These are phyloP conservation scores for Talaromyces sp. DNA, from an alignment of 2,329 filamentous ascomycete species.

Conservation along the genomic window DNA sequence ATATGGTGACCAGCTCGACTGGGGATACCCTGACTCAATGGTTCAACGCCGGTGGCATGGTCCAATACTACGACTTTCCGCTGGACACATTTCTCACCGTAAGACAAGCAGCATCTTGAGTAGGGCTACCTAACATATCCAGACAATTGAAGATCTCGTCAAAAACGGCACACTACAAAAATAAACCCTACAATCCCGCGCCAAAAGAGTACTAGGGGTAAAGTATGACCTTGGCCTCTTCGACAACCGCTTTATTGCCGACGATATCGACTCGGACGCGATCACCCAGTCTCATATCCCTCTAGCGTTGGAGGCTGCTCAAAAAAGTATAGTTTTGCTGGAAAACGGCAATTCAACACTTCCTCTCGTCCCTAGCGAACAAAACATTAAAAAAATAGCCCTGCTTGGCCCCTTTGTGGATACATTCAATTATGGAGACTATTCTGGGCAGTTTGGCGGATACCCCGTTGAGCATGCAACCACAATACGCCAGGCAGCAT, in stretches of 20 bases:
- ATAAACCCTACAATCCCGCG: conserved; percentile 33
- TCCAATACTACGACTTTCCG: conserved; percentile 45
- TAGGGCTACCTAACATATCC: neutral
- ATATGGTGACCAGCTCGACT: conserved; percentile 30
- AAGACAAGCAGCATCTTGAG: neutral
- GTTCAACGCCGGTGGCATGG: conserved; percentile 44
- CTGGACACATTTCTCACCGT: conserved; percentile 35
- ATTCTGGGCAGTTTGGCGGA: neutral
- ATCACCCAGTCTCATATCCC: conserved; percentile 33
- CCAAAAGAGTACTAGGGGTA: conserved; percentile 34
- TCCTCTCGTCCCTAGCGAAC: conserved; percentile 17
- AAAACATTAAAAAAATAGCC: neutral
- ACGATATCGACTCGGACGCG: conserved; percentile 28
- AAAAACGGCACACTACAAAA: conserved; percentile 33
- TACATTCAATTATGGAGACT: neutral
- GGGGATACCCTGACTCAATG: conserved; percentile 41
- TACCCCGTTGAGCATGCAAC: neutral
- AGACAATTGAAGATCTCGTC: conserved; percentile 30
- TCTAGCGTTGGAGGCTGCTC: conserved; percentile 40
- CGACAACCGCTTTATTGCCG: conserved; percentile 32
- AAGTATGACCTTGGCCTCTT: conserved; percentile 46
- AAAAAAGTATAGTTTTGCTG: conserved; percentile 41
- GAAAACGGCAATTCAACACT: conserved; percentile 40
- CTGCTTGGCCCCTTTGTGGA: neutral
- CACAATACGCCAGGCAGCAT: neutral